Evolutionary conservation across 2,329 filamentous ascomycete species (phyloP), one percentile per base, ranked within the genome.

Genomic region (Phaeomoniella chlamydospora): DNA sequence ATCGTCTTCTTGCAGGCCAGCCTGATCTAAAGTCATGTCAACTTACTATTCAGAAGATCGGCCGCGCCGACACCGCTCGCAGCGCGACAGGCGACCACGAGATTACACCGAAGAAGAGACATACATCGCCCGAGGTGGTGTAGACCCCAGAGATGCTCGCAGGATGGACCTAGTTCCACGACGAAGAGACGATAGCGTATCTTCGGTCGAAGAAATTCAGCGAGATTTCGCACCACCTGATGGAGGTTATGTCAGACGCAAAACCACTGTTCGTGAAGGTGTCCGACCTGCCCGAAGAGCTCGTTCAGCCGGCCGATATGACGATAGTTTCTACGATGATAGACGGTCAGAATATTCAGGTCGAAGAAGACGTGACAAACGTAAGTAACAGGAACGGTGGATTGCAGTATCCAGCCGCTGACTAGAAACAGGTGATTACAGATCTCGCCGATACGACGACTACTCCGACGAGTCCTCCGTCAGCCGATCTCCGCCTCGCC

Each of bases 141-240:
- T 13, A 32, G 37, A 26, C n/a, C 41, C 15, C 29, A 34, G 19
- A 38, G 41, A 43, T 45, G 16, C 46, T 13, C 45, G 39, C 18
- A 39, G 42, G 13, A 40, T 49, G 26, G 42, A 46, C 22, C 22
- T 26, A 6, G 22, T 26, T 26, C 22, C 22, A 26, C 43, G 38
- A 53, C 63, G 34, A 13, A 77, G 80, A 44, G 78, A 87, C 53
- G 79, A 85, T 49, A 86, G 79, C 55, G 77, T 78, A 32, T 62
- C 79, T 16, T 77, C 77, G 2, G 59, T 92, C 51, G 87, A 94
- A 59, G 83, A 92, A 59, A 75, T 92, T 41, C 74, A 75, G 44
- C 77, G 85, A 45, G 82, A 92, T 47, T 93, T 92, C 49, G 83
- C 83, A 18, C 82, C 84, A 4, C 79, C 77, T 4, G 75, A 69